Evolutionary conservation across 2,329 filamentous ascomycete genomes (phyloP).

Genomic region (Diaporthe amygdali): DNA sequence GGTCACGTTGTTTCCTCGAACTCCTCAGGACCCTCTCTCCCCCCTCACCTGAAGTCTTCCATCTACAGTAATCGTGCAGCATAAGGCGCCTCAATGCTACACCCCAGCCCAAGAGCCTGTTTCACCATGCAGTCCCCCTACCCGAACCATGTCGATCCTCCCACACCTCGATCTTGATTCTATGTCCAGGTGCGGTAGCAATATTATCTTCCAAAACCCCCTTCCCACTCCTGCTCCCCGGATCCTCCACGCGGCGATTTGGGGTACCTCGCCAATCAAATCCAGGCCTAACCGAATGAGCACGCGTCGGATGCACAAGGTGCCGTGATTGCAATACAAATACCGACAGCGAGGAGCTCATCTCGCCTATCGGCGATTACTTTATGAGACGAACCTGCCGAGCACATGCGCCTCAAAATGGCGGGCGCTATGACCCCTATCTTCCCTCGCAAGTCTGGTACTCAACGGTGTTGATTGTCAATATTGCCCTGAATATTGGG

Average conservation of each 20-base stretch:
- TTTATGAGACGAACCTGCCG: neutral
- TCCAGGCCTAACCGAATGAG: neutral
- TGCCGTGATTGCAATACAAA: conserved; percentile 11
- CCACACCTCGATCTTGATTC: neutral
- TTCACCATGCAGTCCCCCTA: neutral
- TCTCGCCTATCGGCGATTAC: neutral
- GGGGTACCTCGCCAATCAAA: neutral
- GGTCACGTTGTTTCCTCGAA: neutral
- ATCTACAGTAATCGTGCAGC: neutral
- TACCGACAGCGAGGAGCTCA: neutral
- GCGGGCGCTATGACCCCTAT: too few species aligned
- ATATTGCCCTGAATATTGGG: too few species aligned
- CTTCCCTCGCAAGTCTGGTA: neutral
- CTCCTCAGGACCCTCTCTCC: neutral
- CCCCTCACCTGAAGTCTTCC: too few species aligned
- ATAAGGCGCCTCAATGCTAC: neutral
- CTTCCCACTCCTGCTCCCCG: neutral
- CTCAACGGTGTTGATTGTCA: neutral
- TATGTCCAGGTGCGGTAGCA: neutral
- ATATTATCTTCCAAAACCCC: neutral
- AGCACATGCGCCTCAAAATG: neutral
- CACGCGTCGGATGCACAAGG: neutral
- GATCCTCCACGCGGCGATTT: neutral
- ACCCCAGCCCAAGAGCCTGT: neutral
- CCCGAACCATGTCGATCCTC: neutral